phyloP scores from a whole-genome alignment of 2,329 filamentous ascomycete genomes.

The Trichophyton schoenleinii region DNA sequence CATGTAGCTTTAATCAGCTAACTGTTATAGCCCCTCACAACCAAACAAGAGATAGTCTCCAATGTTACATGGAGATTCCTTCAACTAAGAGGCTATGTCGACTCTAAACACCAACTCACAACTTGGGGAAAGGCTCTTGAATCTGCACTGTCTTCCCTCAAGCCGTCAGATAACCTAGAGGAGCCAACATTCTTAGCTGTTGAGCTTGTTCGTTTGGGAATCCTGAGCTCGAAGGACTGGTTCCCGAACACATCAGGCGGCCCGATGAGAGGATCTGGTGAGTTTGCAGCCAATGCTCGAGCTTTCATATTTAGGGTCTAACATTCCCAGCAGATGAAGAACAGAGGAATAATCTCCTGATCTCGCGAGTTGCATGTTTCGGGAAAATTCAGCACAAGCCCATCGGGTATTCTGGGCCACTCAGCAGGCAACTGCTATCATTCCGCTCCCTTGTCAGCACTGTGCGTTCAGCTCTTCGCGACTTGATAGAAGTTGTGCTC shows the following conservation, averaged over 20 bases:
- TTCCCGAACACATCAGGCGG: slow-evolving; percentile 46
- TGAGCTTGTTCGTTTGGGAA: slow-evolving; percentile 67
- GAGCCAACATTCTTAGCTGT: slow-evolving; percentile 73
- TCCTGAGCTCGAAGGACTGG: slow-evolving; percentile 61
- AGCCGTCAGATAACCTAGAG: slow-evolving; percentile 49
- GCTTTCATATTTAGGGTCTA: neutral
- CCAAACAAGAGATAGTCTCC: slow-evolving; percentile 58
- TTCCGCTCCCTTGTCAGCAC: slow-evolving; percentile 75
- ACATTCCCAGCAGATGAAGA: slow-evolving; percentile 48
- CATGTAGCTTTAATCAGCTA: slow-evolving; percentile 5
- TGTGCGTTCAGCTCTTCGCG: slow-evolving; percentile 65
- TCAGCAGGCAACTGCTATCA: slow-evolving; percentile 76
- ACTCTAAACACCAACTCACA: slow-evolving; percentile 66
- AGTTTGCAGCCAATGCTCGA: slow-evolving; percentile 1
- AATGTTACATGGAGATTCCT: slow-evolving; percentile 82
- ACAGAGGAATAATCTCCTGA: slow-evolving; percentile 62
- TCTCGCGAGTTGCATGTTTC: slow-evolving; percentile 76
- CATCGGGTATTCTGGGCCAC: slow-evolving; percentile 85
- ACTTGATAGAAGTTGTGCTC: slow-evolving; percentile 71
- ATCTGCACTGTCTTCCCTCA: slow-evolving; percentile 51
- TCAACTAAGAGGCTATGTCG: slow-evolving; percentile 74
- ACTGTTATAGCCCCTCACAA: slow-evolving; percentile 36
- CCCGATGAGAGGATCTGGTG: slow-evolving; percentile 45
- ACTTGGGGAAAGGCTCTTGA: slow-evolving; percentile 71
- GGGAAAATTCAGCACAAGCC: slow-evolving; percentile 68